A percentile compares a stretch with the other conserved stretches of the same genome.
Conservation (phyloP, 2,329 filamentous ascomycete species). For the Simplicillium aogashimaense region DNA sequence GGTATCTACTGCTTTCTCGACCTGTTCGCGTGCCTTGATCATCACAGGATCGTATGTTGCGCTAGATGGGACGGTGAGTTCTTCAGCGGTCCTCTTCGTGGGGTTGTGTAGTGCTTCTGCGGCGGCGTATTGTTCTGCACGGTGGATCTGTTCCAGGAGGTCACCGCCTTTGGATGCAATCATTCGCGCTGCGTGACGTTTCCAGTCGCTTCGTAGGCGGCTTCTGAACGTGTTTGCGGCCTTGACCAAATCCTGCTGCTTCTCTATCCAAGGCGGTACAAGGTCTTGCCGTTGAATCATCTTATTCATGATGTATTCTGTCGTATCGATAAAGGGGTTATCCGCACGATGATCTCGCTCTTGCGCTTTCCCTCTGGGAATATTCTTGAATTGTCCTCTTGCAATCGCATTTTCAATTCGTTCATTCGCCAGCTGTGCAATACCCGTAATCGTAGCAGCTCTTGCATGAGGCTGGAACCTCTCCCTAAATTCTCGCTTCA, state of each 20-base stretch:
- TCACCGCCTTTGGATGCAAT: conserved; percentile 72
- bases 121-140: conserved; percentile 63
- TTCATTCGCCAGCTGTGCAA: conserved; percentile 80
- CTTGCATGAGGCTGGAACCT: conserved; percentile 67
- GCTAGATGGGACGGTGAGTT: conserved; percentile 35
- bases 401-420: conserved; percentile 90
- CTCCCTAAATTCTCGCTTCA: conserved; percentile 66
- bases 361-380: conserved; percentile 70
- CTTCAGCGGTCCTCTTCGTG: conserved; percentile 27
- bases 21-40: conserved; percentile 30
- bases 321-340: conserved; percentile 89
- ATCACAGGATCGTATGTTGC: conserved; percentile 38
- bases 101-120: conserved; percentile 64
- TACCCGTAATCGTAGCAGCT: conserved; percentile 61
- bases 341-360: conserved; percentile 73
- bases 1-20: conserved; percentile 7
- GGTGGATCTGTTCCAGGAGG: conserved; percentile 60
- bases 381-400: conserved; percentile 76
- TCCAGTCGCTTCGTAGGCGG: conserved; percentile 75
- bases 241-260: conserved; percentile 79
- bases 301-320: conserved; percentile 96
- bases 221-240: conserved; percentile 61
- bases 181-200: conserved; percentile 65
- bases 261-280: conserved; percentile 96
- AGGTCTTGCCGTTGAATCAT: conserved; percentile 96